Evolutionary conservation across 2,329 filamentous ascomycete species (phyloP).

Genomic region (Penicillium expansum): DNA sequence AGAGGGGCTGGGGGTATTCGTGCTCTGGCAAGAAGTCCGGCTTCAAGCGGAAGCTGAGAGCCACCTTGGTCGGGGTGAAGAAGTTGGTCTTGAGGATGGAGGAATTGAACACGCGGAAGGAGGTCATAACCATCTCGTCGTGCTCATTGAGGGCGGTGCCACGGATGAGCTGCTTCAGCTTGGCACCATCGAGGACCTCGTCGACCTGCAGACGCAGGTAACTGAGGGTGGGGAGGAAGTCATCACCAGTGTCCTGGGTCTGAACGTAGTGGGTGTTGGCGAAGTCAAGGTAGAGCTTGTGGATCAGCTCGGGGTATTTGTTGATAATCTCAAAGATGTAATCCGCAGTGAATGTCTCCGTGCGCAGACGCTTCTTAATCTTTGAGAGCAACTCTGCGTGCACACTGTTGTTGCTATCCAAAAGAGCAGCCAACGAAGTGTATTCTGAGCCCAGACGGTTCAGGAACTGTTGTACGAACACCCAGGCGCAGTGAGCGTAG

Average conservation of each 20-base stretch:
- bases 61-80: slow-evolving; percentile 97
- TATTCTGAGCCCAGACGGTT: slow-evolving; percentile 94
- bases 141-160: slow-evolving; percentile 87
- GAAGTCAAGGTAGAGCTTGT: slow-evolving; percentile 86
- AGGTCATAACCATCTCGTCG: slow-evolving; percentile 96
- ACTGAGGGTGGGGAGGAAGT: slow-evolving; percentile 68
- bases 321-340: slow-evolving; percentile 98
- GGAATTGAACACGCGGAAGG: slow-evolving; percentile 93
- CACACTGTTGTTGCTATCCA: slow-evolving; percentile 76
- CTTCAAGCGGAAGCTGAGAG: slow-evolving; percentile 91
- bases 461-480: slow-evolving; percentile 96
- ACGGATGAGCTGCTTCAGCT: slow-evolving; percentile 73
- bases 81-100: slow-evolving; percentile 94
- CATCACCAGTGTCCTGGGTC: slow-evolving; percentile 59
- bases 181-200: slow-evolving; percentile 71
- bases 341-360: slow-evolving; percentile 95
- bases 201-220: slow-evolving; percentile 65
- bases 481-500: slow-evolving; percentile 96
- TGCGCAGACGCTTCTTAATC: slow-evolving; percentile 90
- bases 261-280: slow-evolving; percentile 80
- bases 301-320: slow-evolving; percentile 81
- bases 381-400: slow-evolving; percentile 87
- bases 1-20: slow-evolving; percentile 90
- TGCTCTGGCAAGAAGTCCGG: slow-evolving; percentile 75
- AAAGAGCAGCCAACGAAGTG: slow-evolving; percentile 73